Base-by-base conservation (phyloP, 441 rosid species). In the Mallotus repandus region DNA sequence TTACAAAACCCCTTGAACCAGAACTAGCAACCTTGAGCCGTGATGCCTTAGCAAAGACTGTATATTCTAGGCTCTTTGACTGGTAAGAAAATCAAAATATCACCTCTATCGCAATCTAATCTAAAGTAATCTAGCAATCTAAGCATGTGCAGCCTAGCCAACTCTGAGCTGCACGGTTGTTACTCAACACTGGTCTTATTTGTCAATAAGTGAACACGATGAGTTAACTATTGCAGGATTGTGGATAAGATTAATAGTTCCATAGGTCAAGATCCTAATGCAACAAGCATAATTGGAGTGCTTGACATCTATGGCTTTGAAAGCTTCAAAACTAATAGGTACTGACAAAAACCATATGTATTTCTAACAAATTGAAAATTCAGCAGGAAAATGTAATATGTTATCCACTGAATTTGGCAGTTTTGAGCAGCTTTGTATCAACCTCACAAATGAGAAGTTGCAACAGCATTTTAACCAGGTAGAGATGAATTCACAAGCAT, bases 391-490 rank as follows among this genome's bases (percentile, higher is more conserved):
- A 78, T 70, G 81, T 76, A 50, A 78, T 59, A 16, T 61, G 55
- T 38, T 38, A 38, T 38, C 41, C 41, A 38, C 7, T 48, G 50
- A 41, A 19, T 65, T 69, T 43, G 63, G 66, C 84, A 89, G 93
- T 82, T 93, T 93, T 84, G 98, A 93, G 85, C 98, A 93, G 81
- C 88, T 93, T 65, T 93, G 98, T 81, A 93, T 93, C 85, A 93
- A 93, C 79, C 86, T 93, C 81, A 91, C 98, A 18, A 93, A 93
- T 84, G 98, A 93, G 79, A 93, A 93, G 81, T 90, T 93, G 76
- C 98, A 93, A 81, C 98, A 93, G 73, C 98, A 93, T 82, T 93
- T 93, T 78, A 93, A 93, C 82, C 97, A 93, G 98, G 98, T 93
- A 80, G 72, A 81, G 79, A 77, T 64, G 41, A 64, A 71, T 55